Evolutionary conservation across 805 yeast genomes (phyloP).

Genomic region (Sporopachydermia lactativora): DNA sequence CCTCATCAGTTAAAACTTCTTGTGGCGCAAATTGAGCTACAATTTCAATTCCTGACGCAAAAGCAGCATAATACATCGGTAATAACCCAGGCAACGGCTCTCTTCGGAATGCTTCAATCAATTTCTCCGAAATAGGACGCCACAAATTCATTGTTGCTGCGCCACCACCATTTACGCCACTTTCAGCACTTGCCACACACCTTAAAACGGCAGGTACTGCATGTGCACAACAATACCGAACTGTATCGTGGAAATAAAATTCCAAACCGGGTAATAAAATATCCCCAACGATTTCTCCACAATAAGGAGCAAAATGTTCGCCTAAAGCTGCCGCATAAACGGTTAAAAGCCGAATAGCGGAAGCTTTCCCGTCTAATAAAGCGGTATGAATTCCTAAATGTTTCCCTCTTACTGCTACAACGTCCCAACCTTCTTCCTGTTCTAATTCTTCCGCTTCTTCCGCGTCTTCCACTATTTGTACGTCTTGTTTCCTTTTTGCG

Average conservation of each 20-base stretch:
- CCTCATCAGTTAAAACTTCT: too few species aligned
- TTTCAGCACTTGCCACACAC: conserved; percentile 39
- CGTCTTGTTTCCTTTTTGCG: conserved; percentile 84
- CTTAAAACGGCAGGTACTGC: conserved; percentile 65
- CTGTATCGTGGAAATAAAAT: conserved; percentile 89
- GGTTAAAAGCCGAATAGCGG: conserved; percentile 79
- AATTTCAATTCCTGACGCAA: conserved; percentile 49
- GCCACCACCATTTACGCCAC: conserved; percentile 25
- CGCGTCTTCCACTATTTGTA: conserved; percentile 75
- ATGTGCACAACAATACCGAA: conserved; percentile 80
- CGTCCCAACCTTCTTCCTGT: conserved; percentile 90
- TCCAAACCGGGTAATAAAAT: conserved; percentile 81
- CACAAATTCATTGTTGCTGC: conserved; percentile 37
- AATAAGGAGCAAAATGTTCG: conserved; percentile 72
- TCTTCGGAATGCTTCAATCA: conserved; percentile 49
- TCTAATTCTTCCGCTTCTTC: conserved; percentile 72
- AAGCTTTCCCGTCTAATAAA: conserved; percentile 82
- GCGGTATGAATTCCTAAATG: conserved; percentile 93
- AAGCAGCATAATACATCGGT: conserved; percentile 61
- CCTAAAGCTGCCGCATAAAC: conserved; percentile 77
- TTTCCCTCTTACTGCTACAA: conserved; percentile 79
- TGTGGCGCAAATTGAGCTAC: conserved; percentile 43
- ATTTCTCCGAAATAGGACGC: conserved; percentile 51
- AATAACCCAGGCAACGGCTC: conserved; percentile 80
- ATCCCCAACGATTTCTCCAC: conserved; percentile 59